Evolutionary conservation across 129 eudicot species (phyloP).

Genomic region (Sambucus nigra): DNA sequence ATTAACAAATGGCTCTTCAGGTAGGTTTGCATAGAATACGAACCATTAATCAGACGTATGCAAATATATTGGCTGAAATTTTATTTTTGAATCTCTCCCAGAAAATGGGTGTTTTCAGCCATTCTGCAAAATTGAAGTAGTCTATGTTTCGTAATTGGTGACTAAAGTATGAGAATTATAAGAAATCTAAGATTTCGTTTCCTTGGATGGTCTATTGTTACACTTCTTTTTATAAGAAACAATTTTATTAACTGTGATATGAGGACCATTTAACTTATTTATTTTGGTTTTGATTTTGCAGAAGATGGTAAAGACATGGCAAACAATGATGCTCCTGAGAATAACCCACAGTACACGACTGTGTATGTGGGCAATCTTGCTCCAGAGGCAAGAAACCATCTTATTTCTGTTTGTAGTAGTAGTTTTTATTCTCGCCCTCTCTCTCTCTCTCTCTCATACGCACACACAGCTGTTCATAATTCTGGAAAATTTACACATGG

Average conservation of each 20-base stretch:
- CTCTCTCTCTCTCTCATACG: background rate
- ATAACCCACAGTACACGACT: conserved; percentile 83
- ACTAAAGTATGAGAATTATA: background rate
- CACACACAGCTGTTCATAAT: background rate
- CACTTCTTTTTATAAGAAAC: too few species aligned
- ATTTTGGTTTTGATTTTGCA: conserved; percentile 22
- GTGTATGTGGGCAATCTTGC: conserved; percentile 96
- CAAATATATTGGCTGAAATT: background rate
- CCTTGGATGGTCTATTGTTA: background rate
- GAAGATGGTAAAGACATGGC: conserved; percentile 79
- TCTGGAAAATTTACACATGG: too few species aligned
- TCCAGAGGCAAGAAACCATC: conserved; percentile 59
- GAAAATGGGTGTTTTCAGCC: background rate
- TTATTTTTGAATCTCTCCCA: background rate
- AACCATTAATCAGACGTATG: background rate
- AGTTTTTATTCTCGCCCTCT: background rate
- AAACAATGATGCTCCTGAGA: conserved; percentile 81
- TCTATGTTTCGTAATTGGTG: background rate
- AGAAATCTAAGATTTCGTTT: background rate
- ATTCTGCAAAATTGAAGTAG: background rate
- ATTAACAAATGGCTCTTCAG: conserved; percentile 60
- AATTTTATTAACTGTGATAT: too few species aligned
- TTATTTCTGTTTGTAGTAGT: background rate
- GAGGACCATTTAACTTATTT: too few species aligned
- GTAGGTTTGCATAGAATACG: conserved; percentile 1